Evolutionary conservation across 2,329 filamentous ascomycete species (phyloP), one percentile per base, ranked within the genome.

Genomic region (Colletotrichum sp.): DNA sequence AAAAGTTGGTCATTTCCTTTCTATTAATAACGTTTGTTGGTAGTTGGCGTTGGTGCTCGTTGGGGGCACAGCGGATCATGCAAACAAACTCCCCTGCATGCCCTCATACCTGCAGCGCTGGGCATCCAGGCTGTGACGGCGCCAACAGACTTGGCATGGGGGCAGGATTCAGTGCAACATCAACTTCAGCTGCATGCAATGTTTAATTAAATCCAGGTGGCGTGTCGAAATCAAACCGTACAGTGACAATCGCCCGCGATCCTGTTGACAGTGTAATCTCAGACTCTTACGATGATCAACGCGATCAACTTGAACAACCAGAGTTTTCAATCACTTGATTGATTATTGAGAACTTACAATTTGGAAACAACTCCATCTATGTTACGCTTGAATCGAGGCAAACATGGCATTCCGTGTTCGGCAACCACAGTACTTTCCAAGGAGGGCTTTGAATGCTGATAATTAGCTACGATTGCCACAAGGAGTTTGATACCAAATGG

Each of bases 301-400:
- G 4, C 9, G 0, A 21, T 48, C 9, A n/a, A 21, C 38, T 12
- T 43, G 9, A n/a, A 48, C 38, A 48, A 12, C 38, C 38, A 0
- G 6, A 7, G 5, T 12, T n/a, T 48, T 48, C 36, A 0, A n/a
- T 43, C 1, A 18, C 16, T 18, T 38, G 16, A 38, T 38, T 0
- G 36, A 9, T 2, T 0, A 10, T 18, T 43, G 36, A 38, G 3
- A 18, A 48, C 0, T 6, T 12, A 0, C 0, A 48, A 1, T 48
- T 48, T 48, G 18, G 2, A 2, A 12, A 48, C 38, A 12, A n/a
- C 2, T 1, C 38, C 18, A 48, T n/a, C 9, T 21, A 48, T 48
- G 18, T 48, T 48, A 43, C 18, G 38, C 38, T n/a, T n/a, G 1
- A 43, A 3, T 43, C 38, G 0, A 12, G 18, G 38, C 38, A 12